phyloP scores from a whole-genome alignment of 2,329 filamentous ascomycete genomes.

The Colletotrichum musae region DNA sequence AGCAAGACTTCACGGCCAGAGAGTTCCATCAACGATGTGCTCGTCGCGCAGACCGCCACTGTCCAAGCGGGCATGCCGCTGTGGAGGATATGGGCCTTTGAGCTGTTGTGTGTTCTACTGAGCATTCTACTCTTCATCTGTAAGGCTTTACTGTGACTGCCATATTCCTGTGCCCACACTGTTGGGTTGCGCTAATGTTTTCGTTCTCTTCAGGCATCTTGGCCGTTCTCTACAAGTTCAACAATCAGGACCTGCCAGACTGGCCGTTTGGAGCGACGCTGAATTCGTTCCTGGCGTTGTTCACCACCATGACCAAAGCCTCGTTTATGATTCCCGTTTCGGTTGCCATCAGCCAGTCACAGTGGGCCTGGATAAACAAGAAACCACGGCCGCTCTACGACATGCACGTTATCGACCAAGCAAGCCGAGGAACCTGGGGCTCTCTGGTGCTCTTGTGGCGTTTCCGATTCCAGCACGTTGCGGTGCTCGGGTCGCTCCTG shows the following conservation, averaged over 20 bases:
- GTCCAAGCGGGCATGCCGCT: too few species aligned
- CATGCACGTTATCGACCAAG: slow-evolving; percentile 32
- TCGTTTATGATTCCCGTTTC: slow-evolving; percentile 36
- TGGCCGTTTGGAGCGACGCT: slow-evolving; percentile 38
- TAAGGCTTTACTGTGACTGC: too few species aligned
- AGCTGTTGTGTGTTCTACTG: too few species aligned
- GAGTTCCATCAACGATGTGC: too few species aligned
- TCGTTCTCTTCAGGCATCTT: slow-evolving; percentile 3
- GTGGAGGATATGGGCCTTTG: too few species aligned
- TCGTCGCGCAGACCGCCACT: too few species aligned
- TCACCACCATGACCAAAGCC: slow-evolving; percentile 35
- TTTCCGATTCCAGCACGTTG: slow-evolving; percentile 11
- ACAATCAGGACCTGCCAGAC: slow-evolving; percentile 7
- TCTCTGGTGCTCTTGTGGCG: slow-evolving; percentile 22
- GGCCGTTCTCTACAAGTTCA: slow-evolving; percentile 3
- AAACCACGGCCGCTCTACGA: slow-evolving; percentile 19
- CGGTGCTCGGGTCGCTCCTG: slow-evolving; percentile 18
- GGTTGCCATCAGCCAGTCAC: slow-evolving; percentile 37
- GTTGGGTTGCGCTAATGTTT: too few species aligned
- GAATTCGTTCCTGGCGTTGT: slow-evolving; percentile 41
- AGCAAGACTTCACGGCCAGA: too few species aligned
- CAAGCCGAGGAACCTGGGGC: slow-evolving; percentile 28
- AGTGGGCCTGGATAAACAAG: slow-evolving; percentile 35
- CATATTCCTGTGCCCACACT: too few species aligned
- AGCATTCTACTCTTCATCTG: too few species aligned